Evolutionary conservation across 2,329 filamentous ascomycete genomes (phyloP).

Genomic region (Aspergillus sp.): DNA sequence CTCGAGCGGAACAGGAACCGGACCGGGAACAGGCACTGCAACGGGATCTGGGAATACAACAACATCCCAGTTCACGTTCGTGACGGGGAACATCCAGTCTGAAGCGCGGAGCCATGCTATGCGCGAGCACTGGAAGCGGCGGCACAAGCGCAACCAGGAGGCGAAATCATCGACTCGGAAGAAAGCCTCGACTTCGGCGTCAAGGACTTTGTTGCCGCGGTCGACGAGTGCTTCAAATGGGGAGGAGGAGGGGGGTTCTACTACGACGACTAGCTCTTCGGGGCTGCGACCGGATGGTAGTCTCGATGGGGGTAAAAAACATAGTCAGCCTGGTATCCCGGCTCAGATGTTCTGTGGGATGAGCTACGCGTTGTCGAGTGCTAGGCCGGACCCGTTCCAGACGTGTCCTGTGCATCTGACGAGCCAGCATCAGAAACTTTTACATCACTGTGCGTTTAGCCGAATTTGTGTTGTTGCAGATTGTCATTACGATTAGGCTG

Average conservation of each 20-base stretch:
- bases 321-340: conserved; percentile 8
- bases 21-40: too few relatives aligned
- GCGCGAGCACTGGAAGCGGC: conserved; percentile 37
- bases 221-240: not conserved
- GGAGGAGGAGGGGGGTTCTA: not conserved
- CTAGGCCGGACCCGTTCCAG: conserved; percentile 37
- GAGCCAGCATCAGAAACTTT: conserved; percentile 35
- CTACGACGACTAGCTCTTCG: not conserved
- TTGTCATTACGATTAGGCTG: too few relatives aligned
- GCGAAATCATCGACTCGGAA: conserved; percentile 1
- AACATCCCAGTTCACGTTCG: conserved; percentile 20
- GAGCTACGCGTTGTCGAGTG: conserved; percentile 28
- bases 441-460: conserved; percentile 36
- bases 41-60: not conserved
- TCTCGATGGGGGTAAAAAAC: not conserved
- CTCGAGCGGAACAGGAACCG: not conserved
- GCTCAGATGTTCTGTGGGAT: conserved; percentile 26
- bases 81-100: conserved; percentile 18
- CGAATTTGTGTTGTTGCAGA: not conserved
- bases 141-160: conserved; percentile 20
- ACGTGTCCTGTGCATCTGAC: conserved; percentile 35
- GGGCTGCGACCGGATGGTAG: not conserved
- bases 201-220: not conserved
- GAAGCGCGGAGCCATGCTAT: conserved; percentile 38
- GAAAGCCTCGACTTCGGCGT: not conserved